These are phyloP conservation scores for Echeveria elegans DNA, from an alignment of 164 flowering plant species.

Conservation along the genomic window DNA sequence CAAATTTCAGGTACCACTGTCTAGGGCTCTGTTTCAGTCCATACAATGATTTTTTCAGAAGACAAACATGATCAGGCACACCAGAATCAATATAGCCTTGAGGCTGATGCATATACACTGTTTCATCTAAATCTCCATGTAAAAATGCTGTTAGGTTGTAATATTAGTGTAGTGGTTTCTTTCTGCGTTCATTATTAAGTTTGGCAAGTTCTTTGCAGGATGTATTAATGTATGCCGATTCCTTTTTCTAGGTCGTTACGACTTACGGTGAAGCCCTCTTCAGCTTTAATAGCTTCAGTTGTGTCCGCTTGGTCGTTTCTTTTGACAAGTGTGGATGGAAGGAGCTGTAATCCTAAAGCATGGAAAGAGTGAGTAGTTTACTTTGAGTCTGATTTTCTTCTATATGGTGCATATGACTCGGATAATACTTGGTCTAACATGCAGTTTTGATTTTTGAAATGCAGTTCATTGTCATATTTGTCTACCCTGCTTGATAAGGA, in stretches of 20 bases:
- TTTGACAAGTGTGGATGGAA: constrained; percentile 47
- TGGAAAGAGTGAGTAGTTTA: constrained; percentile 72
- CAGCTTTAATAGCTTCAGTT: constrained; percentile 40
- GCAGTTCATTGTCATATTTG: constrained; percentile 64
- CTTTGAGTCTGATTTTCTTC: neutral
- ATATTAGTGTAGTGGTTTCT: neutral
- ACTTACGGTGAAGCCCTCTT: constrained; percentile 40
- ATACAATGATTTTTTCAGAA: too few species aligned
- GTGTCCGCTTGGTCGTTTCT: constrained; percentile 93
- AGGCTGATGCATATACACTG: too few species aligned
- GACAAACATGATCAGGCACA: too few species aligned
- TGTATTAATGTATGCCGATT: neutral
- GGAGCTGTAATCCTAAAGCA: constrained; percentile 40
- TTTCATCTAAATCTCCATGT: too few species aligned
- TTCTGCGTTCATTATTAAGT: neutral
- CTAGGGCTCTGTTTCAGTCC: too few species aligned
- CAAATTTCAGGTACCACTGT: too few species aligned
- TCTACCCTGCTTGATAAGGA: constrained; percentile 66
- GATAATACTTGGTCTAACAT: neutral
- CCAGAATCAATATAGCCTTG: too few species aligned
- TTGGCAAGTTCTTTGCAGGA: neutral
- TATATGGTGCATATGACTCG: neutral
- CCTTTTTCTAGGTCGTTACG: constrained; percentile 53
- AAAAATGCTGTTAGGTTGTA: too few species aligned
- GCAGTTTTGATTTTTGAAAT: constrained; percentile 8